Conservation (phyloP, 202 grass and related monocot genomes). For the Dendrocalamus latiflorus region DNA sequence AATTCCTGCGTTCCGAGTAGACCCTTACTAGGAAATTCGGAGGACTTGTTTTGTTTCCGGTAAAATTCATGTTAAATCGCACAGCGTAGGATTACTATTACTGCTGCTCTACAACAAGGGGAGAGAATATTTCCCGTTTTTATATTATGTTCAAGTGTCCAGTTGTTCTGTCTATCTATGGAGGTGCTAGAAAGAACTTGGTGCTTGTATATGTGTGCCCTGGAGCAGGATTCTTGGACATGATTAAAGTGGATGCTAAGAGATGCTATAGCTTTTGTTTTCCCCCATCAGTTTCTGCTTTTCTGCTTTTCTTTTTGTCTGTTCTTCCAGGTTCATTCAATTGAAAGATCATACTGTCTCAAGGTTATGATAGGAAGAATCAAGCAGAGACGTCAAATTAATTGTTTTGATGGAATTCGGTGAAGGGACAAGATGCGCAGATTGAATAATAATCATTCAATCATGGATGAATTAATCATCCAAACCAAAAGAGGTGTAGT, state of each 20-base stretch:
- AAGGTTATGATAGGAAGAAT: background rate
- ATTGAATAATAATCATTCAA: background rate
- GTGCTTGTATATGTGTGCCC: background rate
- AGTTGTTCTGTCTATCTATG: background rate
- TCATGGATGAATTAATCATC: background rate
- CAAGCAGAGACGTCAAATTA: background rate
- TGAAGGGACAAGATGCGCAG: background rate
- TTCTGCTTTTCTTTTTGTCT: background rate
- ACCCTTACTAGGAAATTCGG: background rate
- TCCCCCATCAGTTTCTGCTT: constrained; percentile 12
- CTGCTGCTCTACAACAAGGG: background rate
- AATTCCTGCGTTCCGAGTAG: too few relatives aligned
- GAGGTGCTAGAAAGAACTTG: background rate
- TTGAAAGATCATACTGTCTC: background rate
- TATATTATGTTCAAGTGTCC: background rate
- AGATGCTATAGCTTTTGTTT: constrained; percentile 30
- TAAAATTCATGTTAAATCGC: background rate
- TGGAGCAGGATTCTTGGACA: constrained; percentile 16
- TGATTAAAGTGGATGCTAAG: constrained; percentile 1
- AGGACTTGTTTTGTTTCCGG: background rate
- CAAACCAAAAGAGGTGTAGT: background rate
- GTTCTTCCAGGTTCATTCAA: background rate
- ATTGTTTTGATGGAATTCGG: background rate
- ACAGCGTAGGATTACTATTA: background rate
- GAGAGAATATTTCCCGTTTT: background rate